Percentiles rank a stretch among this genome's conserved stretches.
phyloP scores from a whole-genome alignment of 257 asterid genomes.

The Voacanga thouarsii region DNA sequence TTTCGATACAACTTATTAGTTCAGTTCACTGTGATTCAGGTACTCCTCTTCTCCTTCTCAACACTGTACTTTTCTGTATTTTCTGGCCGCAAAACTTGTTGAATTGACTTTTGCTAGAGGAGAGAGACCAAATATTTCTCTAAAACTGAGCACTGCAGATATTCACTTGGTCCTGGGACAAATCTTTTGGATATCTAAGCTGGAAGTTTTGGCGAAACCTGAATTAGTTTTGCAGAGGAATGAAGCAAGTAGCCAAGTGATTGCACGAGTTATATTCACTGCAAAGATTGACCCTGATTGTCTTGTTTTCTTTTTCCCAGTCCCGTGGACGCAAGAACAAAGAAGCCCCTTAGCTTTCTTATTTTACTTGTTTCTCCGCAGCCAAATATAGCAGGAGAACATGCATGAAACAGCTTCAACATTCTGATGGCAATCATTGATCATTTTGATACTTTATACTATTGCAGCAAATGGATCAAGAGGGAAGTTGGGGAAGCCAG shows the following conservation, averaged over 20 bases:
- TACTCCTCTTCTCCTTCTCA: conserved; percentile 1
- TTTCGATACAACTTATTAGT: conserved; percentile 60
- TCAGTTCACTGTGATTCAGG: conserved; percentile 38
- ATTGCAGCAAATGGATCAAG: conserved; percentile 36
- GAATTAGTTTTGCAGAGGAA: too few species aligned
- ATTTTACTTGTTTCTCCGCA: background rate
- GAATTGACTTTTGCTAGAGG: background rate
- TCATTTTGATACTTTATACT: background rate
- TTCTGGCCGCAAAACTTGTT: too few species aligned
- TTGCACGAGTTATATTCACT: too few species aligned
- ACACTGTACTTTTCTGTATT: background rate
- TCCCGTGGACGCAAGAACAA: background rate
- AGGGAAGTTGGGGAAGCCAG: conserved; percentile 74
- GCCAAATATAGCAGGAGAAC: background rate
- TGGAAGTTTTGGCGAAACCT: background rate
- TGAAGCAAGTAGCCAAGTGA: too few species aligned
- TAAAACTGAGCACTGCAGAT: background rate
- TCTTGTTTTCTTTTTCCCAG: background rate
- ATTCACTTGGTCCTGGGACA: background rate
- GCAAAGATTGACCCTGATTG: background rate
- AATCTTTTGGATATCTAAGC: background rate
- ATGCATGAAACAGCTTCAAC: background rate
- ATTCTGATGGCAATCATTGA: conserved; percentile 3
- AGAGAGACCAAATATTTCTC: background rate
- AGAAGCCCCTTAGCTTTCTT: background rate